Percentiles rank a stretch among this genome's conserved stretches.
These are phyloP conservation scores for Morella rubra DNA, from an alignment of 306 rosid species.

Conservation along the genomic window DNA sequence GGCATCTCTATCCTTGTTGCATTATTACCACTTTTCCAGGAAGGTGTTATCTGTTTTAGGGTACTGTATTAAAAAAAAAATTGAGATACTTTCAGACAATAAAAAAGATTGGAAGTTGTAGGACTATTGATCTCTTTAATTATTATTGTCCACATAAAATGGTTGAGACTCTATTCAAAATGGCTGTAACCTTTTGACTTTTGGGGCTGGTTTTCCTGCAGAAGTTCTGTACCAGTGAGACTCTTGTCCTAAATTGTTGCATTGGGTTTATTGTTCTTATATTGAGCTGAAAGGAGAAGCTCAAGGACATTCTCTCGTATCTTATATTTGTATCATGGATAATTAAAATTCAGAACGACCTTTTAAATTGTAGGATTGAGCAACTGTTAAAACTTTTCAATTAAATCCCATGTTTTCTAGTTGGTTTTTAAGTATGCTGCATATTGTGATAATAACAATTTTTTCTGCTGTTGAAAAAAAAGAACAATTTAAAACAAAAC, in stretches of 20 bases:
- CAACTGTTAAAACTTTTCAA: not conserved
- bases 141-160: not conserved
- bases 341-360: not conserved
- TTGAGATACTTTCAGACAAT: not conserved
- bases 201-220: not conserved
- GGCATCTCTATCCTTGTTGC: constrained; percentile 20
- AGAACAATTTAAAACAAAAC: not conserved
- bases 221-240: not conserved
- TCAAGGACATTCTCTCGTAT: constrained; percentile 5
- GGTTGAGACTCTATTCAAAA: not conserved
- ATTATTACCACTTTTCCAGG: constrained; percentile 3
- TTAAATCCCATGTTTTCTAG: not conserved
- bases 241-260: not conserved
- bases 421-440: not conserved
- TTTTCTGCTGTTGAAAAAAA: not conserved
- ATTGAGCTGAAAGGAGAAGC: constrained; percentile 6
- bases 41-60: constrained; percentile 17
- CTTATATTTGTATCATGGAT: not conserved
- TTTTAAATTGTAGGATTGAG: constrained; percentile 1
- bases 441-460: not conserved
- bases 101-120: not conserved
- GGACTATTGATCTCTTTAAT: not conserved
- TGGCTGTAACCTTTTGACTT: not conserved
- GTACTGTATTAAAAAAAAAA: constrained; percentile 16
- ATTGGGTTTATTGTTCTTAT: not conserved